Percentiles rank a stretch among this genome's conserved stretches.
These are phyloP conservation scores for Paramecium biaurelia DNA, from an alignment of 73 alveolate genomes.

Conservation along the genomic window DNA sequence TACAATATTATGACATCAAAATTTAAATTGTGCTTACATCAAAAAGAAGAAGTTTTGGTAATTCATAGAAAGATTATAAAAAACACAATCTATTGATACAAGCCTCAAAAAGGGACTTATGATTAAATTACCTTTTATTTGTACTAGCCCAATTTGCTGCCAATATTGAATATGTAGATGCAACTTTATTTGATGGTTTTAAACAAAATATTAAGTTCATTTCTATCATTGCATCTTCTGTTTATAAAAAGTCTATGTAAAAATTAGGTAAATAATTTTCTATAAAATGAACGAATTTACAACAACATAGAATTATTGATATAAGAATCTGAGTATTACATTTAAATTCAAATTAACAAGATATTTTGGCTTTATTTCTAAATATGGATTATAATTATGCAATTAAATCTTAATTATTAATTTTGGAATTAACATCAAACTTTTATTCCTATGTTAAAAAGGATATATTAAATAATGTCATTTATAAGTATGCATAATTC, in stretches of 20 bases:
- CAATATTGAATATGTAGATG: background rate
- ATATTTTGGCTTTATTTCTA: background rate
- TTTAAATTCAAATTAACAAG: background rate
- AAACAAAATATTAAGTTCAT: background rate
- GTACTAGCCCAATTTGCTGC: background rate
- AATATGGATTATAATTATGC: background rate
- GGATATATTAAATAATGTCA: background rate
- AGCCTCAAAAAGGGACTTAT: background rate
- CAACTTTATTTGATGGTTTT: background rate
- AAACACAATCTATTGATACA: background rate
- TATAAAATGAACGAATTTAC: background rate
- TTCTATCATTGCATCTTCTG: background rate
- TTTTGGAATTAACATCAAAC: background rate
- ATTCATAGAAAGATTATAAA: background rate
- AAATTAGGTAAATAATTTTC: background rate
- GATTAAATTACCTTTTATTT: background rate
- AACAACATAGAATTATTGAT: background rate
- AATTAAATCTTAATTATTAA: background rate
- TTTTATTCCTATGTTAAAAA: background rate
- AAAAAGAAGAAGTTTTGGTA: background rate
- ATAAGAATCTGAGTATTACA: background rate
- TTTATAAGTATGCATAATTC: background rate
- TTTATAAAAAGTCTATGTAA: background rate
- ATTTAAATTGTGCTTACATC: background rate
- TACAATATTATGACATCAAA: background rate